Percentiles rank a stretch among this genome's conserved stretches.
Conservation (phyloP, 768 basidiomycete species). For the Amanita pseudoporphyria region DNA sequence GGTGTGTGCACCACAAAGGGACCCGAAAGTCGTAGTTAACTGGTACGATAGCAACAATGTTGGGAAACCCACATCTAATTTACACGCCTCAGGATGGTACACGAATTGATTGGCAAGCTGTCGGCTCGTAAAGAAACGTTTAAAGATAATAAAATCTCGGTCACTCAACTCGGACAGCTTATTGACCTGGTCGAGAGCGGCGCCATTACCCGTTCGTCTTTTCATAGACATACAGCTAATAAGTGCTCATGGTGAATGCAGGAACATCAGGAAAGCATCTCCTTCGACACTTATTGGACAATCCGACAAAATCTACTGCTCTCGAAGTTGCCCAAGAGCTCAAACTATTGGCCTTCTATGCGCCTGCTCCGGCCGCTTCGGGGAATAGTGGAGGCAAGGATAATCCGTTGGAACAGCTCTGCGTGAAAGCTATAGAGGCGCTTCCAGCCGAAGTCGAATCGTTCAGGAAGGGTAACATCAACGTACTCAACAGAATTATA, state of each 20-base stretch:
- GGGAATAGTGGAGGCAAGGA: conserved; percentile 7
- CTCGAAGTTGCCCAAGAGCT: conserved; percentile 38
- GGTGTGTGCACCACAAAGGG: conserved; percentile 43
- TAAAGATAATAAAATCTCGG: conserved; percentile 50
- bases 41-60: conserved; percentile 46
- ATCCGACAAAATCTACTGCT: conserved; percentile 26
- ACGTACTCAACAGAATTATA: conserved; percentile 72
- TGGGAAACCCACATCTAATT: conserved; percentile 7
- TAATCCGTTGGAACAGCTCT: conserved; percentile 38
- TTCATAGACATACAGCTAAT: background rate
- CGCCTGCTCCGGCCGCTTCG: conserved; percentile 7
- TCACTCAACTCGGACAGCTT: conserved; percentile 61
- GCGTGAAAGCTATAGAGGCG: conserved; percentile 50
- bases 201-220: conserved; percentile 54
- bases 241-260: conserved; percentile 16
- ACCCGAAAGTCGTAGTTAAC: conserved; percentile 70
- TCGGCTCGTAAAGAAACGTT: conserved; percentile 43
- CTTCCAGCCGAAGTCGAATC: conserved; percentile 62
- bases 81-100: conserved; percentile 57
- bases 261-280: conserved; percentile 74
- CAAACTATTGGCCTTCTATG: conserved; percentile 31
- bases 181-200: conserved; percentile 63
- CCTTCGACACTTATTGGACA: conserved; percentile 58
- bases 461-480: conserved; percentile 58
- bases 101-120: conserved; percentile 79